Evolutionary conservation across 148 eudicot species (phyloP).

Genomic region (Vaccinium vitisidaea): DNA sequence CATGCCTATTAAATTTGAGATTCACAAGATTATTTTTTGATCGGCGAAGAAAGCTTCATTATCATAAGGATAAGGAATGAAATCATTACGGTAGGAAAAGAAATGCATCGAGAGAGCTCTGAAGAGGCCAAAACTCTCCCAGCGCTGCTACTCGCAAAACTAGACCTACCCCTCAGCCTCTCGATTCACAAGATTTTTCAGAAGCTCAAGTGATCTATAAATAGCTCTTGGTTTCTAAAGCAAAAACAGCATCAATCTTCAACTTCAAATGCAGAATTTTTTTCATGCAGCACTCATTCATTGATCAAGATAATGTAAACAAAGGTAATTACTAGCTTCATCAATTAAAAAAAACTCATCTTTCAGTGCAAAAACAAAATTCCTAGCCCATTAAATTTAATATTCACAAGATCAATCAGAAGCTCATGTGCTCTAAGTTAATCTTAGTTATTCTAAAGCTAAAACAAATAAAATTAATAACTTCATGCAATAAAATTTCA

Average conservation of each 20-base stretch:
- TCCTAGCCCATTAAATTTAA: not conserved
- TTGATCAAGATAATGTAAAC: not conserved
- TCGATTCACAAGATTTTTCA: constrained; percentile 8
- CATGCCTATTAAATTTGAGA: constrained; percentile 50
- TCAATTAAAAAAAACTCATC: not conserved
- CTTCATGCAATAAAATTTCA: not conserved
- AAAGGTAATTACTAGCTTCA: not conserved
- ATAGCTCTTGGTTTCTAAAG: not conserved
- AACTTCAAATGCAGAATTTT: not conserved
- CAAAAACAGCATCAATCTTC: not conserved
- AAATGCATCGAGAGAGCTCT: too few relatives aligned
- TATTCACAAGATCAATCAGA: not conserved
- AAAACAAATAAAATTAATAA: not conserved
- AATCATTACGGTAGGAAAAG: too few relatives aligned
- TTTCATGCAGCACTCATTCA: not conserved
- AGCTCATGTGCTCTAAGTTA: not conserved
- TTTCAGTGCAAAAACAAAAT: not conserved
- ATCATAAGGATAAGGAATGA: too few relatives aligned
- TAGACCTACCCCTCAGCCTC: too few relatives aligned
- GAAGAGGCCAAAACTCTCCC: too few relatives aligned
- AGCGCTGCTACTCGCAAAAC: too few relatives aligned
- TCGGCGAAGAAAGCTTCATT: too few relatives aligned
- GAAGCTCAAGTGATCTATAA: not conserved
- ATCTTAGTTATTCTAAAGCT: not conserved
- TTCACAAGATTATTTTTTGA: not conserved